Conservation (phyloP, 345 rosid species). For the Sisymbrium irio region DNA sequence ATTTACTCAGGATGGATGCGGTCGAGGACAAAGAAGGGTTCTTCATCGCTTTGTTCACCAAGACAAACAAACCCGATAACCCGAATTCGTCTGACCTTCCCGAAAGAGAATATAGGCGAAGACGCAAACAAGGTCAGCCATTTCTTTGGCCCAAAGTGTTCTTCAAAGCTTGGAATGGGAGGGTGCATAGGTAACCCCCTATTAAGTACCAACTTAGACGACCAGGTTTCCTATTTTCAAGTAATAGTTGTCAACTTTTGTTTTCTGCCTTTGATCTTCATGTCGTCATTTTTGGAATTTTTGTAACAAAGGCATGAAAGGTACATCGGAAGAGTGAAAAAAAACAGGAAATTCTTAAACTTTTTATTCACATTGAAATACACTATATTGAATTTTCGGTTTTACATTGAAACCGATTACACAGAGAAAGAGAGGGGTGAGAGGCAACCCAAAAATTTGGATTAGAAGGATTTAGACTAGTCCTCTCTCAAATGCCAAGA, state of each 20-base stretch:
- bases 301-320: background rate
- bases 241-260: background rate
- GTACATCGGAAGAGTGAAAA: background rate
- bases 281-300: background rate
- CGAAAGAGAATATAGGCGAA: background rate
- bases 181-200: background rate
- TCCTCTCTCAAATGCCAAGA: background rate
- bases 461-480: background rate
- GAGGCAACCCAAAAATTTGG: no score
- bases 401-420: background rate
- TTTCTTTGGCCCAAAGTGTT: constrained; percentile 30
- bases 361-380: no score
- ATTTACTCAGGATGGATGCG: constrained; percentile 35
- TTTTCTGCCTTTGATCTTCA: background rate
- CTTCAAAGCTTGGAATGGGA: constrained; percentile 28
- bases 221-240: background rate
- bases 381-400: no score
- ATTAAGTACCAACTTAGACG: constrained; percentile 7
- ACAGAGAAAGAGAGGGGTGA: no score
- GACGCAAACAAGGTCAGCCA: constrained; percentile 16
- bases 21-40: constrained; percentile 78
- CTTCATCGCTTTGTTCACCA: constrained; percentile 69
- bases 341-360: background rate
- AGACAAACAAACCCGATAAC: constrained; percentile 9
- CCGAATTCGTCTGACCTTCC: constrained; percentile 1